phyloP scores from a whole-genome alignment of 805 yeast species.

The Myxozyma lipomycoides region DNA sequence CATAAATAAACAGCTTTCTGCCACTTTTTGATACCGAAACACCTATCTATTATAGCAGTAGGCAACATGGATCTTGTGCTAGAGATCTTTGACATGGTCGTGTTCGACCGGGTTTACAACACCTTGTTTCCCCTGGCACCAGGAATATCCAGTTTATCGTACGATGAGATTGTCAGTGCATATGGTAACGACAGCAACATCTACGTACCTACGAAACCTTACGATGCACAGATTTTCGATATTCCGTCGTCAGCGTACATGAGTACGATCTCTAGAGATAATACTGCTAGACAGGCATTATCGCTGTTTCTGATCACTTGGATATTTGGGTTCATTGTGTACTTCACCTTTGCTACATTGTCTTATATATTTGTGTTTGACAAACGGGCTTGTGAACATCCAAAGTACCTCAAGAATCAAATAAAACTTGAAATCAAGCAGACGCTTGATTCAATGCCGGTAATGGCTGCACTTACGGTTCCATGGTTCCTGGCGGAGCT shows the following conservation, averaged over 20 bases:
- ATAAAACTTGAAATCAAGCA: conserved; percentile 74
- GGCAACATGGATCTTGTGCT: conserved; percentile 88
- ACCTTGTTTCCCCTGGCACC: conserved; percentile 51
- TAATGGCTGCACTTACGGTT: conserved; percentile 78
- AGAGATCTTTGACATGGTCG: conserved; percentile 68
- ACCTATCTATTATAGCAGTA: too few species aligned
- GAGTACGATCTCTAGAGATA: conserved; percentile 71
- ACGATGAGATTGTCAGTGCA: conserved; percentile 37
- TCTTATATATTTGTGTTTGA: conserved; percentile 80
- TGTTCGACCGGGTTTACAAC: conserved; percentile 77
- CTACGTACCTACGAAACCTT: conserved; percentile 43
- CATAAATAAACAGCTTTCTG: too few species aligned
- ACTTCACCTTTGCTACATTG: conserved; percentile 66
- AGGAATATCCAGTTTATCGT: conserved; percentile 15
- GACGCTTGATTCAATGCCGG: conserved; percentile 79
- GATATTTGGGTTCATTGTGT: conserved; percentile 79
- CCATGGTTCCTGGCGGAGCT: conserved; percentile 88
- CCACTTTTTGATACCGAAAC: too few species aligned
- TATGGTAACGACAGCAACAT: conserved; percentile 59
- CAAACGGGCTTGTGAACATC: conserved; percentile 87
- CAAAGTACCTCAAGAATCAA: conserved; percentile 92
- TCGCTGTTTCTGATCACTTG: conserved; percentile 67
- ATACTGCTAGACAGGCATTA: conserved; percentile 65
- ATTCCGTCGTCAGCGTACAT: conserved; percentile 19
- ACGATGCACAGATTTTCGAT: conserved; percentile 1